Percentiles rank a stretch among this genome's conserved stretches.
Evolutionary conservation across 2,329 filamentous ascomycete species (phyloP).

Genomic region (Lasiodiplodia sp.): DNA sequence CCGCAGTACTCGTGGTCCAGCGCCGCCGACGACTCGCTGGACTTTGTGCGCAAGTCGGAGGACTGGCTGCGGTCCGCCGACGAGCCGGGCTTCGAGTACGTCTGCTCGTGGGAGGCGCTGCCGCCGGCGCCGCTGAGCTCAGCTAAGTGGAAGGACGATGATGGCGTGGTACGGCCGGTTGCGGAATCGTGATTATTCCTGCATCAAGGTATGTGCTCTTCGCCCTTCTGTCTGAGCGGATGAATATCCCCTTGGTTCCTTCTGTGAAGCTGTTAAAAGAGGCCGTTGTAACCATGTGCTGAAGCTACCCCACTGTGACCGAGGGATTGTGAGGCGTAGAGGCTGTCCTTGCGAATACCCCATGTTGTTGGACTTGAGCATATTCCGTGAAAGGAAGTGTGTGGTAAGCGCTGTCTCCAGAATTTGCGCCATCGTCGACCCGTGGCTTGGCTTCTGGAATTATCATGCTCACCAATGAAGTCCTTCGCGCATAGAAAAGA

Average conservation of each 20-base stretch:
- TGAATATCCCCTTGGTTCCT: background rate
- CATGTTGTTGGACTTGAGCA: background rate
- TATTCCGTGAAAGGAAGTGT: background rate
- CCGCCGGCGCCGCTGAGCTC: background rate
- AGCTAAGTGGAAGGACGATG: conserved; percentile 4
- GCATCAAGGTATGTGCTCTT: background rate
- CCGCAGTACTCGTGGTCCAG: conserved; percentile 20
- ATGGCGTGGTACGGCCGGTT: background rate
- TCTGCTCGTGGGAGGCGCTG: conserved; percentile 6
- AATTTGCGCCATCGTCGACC: background rate
- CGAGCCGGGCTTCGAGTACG: conserved; percentile 6
- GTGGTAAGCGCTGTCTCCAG: background rate
- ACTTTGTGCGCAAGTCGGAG: conserved; percentile 8
- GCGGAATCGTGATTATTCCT: background rate
- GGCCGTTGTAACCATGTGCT: background rate
- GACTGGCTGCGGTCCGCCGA: conserved; percentile 8
- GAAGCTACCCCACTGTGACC: background rate
- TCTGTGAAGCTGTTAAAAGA: background rate
- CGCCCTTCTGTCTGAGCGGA: background rate
- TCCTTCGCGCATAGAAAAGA: background rate
- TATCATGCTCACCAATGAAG: background rate
- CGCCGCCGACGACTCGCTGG: conserved; percentile 15
- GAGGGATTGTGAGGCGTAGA: background rate
- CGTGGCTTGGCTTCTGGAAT: background rate
- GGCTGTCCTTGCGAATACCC: background rate